phyloP scores from a whole-genome alignment of 1,284 basidiomycete species.

The Exobasidium rhododendri region DNA sequence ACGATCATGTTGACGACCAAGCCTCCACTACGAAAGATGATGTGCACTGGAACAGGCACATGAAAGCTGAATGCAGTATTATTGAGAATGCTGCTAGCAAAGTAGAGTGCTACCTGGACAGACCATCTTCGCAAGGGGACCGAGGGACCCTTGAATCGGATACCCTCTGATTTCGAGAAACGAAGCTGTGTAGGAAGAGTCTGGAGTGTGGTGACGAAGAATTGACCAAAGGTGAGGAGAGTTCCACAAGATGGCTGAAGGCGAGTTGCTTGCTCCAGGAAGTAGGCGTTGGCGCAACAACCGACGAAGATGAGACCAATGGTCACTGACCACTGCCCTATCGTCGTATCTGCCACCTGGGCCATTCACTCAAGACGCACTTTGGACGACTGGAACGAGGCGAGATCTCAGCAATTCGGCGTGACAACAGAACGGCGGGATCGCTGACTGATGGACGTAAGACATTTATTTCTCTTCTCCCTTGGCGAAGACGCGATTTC shows the following conservation, averaged over 20 bases:
- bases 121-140: conserved; percentile 75
- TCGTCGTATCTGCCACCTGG: too few species aligned
- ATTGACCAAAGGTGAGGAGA: conserved; percentile 50
- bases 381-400: too few species aligned
- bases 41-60: conserved; percentile 88
- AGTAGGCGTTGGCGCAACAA: conserved; percentile 50
- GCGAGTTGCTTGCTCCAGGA: conserved; percentile 43
- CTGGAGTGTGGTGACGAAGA: conserved; percentile 39
- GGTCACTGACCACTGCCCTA: conserved; percentile 34
- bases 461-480: too few species aligned
- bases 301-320: conserved; percentile 52
- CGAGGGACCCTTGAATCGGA: conserved; percentile 4
- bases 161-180: not conserved
- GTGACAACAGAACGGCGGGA: too few species aligned
- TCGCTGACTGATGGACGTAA: too few species aligned
- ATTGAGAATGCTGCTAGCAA: conserved; percentile 76
- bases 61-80: conserved; percentile 80
- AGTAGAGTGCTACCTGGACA: conserved; percentile 78
- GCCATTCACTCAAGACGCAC: too few species aligned
- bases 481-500: too few species aligned
- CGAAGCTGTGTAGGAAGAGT: conserved; percentile 32
- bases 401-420: too few species aligned
- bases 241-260: conserved; percentile 42
- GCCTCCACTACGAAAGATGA: conserved; percentile 90
- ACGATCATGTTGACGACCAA: conserved; percentile 74